Base-by-base conservation (phyloP, 768 basidiomycete species). In the Asterophora lycoperdoides region DNA sequence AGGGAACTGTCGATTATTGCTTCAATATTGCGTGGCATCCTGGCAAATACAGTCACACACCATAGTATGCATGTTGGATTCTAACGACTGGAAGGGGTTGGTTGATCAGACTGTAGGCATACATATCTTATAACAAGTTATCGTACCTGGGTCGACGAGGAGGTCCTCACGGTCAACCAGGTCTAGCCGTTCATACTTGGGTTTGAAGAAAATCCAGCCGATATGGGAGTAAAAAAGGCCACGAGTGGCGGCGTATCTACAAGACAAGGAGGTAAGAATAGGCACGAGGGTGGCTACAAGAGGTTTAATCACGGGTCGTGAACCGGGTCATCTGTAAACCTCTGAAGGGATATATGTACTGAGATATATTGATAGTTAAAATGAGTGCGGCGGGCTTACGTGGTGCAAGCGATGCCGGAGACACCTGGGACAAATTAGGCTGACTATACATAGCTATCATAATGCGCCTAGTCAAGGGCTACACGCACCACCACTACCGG, bases 181-280 rank as follows among this genome's bases (percentile, higher is more conserved):
- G 34, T 73, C 69, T 69, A 90, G 68, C 17, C 78, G 71, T 23
- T 75, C 69, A 59, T 90, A 89, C 1, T 59, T 75, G 1, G 86
- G 80, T 62, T 88, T 87, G 69, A 72, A 81, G 63, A 91, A 90
- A 57, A 90, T 89, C 89, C 89, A 92, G 1, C 89, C 89, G 72
- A 89, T 79, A 56, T 90, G 89, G 5, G 86, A 84, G 60, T 79
- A 89, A 44, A 85, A 74, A 1, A 92, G 64, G 0, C 89, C 89
- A 20, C 75, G 72, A 0, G 85, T 84, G 0, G 88, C 89, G 14
- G 84, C 74, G 60, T 92, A 92, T 3, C 83, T 84, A 37, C 3
- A 8, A 30, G 26, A 28, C 41, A n/a, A 6, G 33, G 15, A 37
- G 13, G 8, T 29, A 35, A 35, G 41, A 32, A 8, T 15, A 32